phyloP scores from a whole-genome alignment of 2,329 filamentous ascomycete genomes.

The Aspergillus melleus region DNA sequence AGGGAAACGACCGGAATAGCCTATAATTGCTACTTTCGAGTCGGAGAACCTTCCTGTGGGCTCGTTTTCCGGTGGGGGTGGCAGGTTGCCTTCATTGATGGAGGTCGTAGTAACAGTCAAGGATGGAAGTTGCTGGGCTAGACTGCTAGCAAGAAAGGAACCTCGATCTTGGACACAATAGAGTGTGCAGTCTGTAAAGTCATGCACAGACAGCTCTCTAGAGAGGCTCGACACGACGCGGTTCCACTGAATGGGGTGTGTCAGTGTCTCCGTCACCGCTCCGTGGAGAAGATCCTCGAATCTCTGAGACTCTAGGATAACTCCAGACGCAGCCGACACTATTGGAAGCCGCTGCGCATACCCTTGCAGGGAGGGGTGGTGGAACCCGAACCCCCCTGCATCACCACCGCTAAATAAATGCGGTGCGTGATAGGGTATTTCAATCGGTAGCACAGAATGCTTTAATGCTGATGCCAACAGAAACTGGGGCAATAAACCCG shows the following conservation, averaged over 20 bases:
- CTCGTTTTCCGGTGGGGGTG: background rate
- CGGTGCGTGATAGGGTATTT: conserved; percentile 6
- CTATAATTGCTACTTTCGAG: conserved; percentile 80
- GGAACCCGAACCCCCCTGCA: background rate
- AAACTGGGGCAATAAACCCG: background rate
- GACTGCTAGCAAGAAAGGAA: background rate
- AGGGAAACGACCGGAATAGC: conserved; percentile 76
- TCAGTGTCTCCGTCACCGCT: conserved; percentile 2
- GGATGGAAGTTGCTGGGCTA: background rate
- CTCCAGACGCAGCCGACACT: background rate
- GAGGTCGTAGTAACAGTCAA: background rate
- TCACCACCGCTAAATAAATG: conserved; percentile 1
- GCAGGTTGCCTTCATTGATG: background rate
- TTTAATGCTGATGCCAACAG: conserved; percentile 2
- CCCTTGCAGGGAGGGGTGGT: background rate
- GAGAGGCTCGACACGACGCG: background rate
- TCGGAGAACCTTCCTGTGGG: conserved; percentile 4
- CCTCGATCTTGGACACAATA: background rate
- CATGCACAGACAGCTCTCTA: background rate
- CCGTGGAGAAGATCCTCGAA: background rate
- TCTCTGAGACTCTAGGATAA: background rate
- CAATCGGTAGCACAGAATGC: conserved; percentile 6
- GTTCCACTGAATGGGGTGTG: conserved; percentile 2
- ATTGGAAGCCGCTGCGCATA: background rate
- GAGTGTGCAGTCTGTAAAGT: background rate